A percentile compares a stretch with the other conserved stretches of the same genome.
phyloP scores from a whole-genome alignment of 1,284 basidiomycete species.

The Cutaneotrichosporon sp. region DNA sequence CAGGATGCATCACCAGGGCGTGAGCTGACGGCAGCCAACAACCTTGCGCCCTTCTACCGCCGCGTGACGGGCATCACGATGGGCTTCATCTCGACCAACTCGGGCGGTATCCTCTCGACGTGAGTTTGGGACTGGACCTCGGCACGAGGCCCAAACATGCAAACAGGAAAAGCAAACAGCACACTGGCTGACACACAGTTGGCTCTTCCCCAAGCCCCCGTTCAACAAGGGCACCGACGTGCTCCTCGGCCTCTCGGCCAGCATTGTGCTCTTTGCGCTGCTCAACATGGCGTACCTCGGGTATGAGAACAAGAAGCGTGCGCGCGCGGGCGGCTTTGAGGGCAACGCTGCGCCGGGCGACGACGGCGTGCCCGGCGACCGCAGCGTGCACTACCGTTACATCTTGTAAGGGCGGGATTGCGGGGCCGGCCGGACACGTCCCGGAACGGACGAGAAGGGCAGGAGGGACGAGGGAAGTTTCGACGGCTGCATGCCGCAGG shows the following conservation, averaged over 20 bases:
- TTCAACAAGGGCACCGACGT: constrained; percentile 54
- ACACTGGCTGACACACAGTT: constrained; percentile 29
- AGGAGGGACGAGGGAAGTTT: too few relatives aligned
- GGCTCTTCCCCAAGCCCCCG: constrained; percentile 57
- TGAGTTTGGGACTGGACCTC: constrained; percentile 5
- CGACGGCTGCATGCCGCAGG: not conserved
- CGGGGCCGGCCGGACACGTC: not conserved
- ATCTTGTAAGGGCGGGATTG: constrained; percentile 10
- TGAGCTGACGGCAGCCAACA: constrained; percentile 55
- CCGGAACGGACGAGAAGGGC: too few relatives aligned
- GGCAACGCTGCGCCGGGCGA: not conserved
- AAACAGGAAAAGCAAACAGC: too few relatives aligned
- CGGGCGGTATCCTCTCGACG: constrained; percentile 62
- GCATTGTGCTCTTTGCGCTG: constrained; percentile 19
- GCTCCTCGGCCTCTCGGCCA: constrained; percentile 24
- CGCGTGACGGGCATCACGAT: constrained; percentile 62
- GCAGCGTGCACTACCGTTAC: constrained; percentile 19
- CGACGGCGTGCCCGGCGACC: constrained; percentile 18
- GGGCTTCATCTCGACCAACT: constrained; percentile 59
- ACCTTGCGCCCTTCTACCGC: constrained; percentile 57
- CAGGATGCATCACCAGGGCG: not conserved
- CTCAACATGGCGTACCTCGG: constrained; percentile 28
- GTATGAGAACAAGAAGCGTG: constrained; percentile 22
- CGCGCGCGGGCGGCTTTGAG: not conserved
- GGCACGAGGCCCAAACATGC: too few relatives aligned